A percentile compares a stretch with the other conserved stretches of the same genome.
These are phyloP conservation scores for Penicillium silybi DNA, from an alignment of 495 filamentous ascomycete genomes.

Conservation along the genomic window DNA sequence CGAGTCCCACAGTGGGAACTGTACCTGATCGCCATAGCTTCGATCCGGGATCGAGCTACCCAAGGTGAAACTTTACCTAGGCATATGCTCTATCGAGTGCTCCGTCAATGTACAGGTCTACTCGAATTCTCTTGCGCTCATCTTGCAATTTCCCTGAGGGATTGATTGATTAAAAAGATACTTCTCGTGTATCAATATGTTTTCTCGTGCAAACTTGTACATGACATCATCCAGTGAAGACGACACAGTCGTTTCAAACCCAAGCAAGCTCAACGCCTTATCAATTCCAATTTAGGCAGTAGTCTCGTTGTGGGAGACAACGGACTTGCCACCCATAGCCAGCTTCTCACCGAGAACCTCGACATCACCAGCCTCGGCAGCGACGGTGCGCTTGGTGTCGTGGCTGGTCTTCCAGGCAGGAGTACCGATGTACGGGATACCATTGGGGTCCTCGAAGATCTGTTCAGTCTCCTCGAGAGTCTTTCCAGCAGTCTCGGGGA, in stretches of 20 bases:
- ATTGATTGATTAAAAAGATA: not conserved
- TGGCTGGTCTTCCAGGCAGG: conserved; percentile 64
- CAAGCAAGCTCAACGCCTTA: not conserved
- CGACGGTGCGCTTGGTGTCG: conserved; percentile 22
- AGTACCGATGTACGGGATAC: conserved; percentile 60
- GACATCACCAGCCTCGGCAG: conserved; percentile 23
- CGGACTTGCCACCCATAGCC: conserved; percentile 16
- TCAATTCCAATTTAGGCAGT: not conserved
- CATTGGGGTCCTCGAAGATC: conserved; percentile 62
- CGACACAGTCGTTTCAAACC: not conserved
- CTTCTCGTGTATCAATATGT: not conserved
- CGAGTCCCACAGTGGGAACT: not conserved
- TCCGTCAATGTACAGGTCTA: not conserved
- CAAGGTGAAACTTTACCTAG: no score
- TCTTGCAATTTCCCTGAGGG: not conserved
- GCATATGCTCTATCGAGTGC: no score
- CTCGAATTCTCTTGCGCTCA: not conserved
- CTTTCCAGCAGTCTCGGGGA: conserved; percentile 77
- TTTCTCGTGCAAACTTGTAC: conserved; percentile 6
- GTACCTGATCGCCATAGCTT: not conserved
- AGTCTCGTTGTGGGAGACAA: conserved; percentile 13
- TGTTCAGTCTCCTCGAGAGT: conserved; percentile 72
- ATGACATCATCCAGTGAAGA: conserved; percentile 4
- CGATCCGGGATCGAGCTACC: not conserved
- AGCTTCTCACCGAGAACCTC: conserved; percentile 23